Percentiles rank a stretch among this genome's conserved stretches.
Evolutionary conservation across 306 rosid genomes (phyloP).

Genomic region (Styphnolobium japonicum): DNA sequence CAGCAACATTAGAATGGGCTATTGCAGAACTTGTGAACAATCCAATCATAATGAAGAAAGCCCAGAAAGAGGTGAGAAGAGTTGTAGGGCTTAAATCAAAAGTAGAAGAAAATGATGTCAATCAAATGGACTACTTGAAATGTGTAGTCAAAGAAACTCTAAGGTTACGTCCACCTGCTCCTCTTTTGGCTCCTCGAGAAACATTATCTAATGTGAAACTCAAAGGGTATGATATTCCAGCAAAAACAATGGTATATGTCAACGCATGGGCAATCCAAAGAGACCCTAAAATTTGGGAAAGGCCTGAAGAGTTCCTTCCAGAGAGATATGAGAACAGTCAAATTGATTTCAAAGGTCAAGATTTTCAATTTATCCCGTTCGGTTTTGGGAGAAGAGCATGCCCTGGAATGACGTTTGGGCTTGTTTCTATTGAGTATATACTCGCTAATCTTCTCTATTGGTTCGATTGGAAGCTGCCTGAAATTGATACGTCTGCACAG

Average conservation of each 20-base stretch:
- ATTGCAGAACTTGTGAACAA: slow-evolving; percentile 47
- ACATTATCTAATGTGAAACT: slow-evolving; percentile 20
- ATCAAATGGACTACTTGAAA: slow-evolving; percentile 50
- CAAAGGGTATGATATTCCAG: slow-evolving; percentile 40
- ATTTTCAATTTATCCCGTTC: slow-evolving; percentile 17
- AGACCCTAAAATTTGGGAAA: slow-evolving; percentile 27
- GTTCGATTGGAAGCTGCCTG: slow-evolving; percentile 30
- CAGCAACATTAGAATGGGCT: slow-evolving; percentile 46
- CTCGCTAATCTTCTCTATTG: slow-evolving; percentile 43
- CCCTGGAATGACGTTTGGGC: slow-evolving; percentile 31
- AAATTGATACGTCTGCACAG: not conserved
- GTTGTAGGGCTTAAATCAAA: slow-evolving; percentile 37
- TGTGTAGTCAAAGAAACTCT: slow-evolving; percentile 48
- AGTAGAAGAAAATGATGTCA: slow-evolving; percentile 34
- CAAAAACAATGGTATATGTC: slow-evolving; percentile 31
- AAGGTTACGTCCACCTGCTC: slow-evolving; percentile 46
- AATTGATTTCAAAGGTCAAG: slow-evolving; percentile 5
- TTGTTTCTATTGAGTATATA: slow-evolving; percentile 10
- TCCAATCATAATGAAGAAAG: slow-evolving; percentile 50
- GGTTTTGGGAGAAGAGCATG: slow-evolving; percentile 37
- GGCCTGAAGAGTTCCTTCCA: slow-evolving; percentile 22
- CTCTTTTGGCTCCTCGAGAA: slow-evolving; percentile 38
- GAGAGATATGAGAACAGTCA: slow-evolving; percentile 28
- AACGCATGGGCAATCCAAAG: slow-evolving; percentile 55
- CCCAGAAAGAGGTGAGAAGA: slow-evolving; percentile 54